Evolutionary conservation across 805 yeast genomes (phyloP), one percentile per base, ranked within the genome.

Genomic region (Saccharomycopsis lassenensis): DNA sequence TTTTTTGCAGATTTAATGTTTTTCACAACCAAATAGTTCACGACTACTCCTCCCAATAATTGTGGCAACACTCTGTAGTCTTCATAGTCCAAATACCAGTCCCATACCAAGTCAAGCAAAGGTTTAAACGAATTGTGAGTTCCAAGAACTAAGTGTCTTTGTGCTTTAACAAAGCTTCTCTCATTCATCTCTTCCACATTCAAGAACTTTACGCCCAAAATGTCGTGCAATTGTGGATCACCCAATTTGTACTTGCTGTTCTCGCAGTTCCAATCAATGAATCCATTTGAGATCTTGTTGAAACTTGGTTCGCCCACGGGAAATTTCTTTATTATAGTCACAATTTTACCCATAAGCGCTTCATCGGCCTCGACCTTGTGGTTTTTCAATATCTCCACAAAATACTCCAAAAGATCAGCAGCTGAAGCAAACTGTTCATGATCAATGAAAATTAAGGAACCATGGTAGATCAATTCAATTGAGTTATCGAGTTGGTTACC

Each of bases 371-470:
- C 48, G 4, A 67, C 51, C 8, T 62, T 62, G 5, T 76, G 68
- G 27, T 65, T 66, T 15, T 63, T 70, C 47, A 77, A 77, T 1
- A 83, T 74, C 37, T 77, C 85, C n/a, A 86, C 49, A 52, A 89
- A 54, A 52, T 84, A 84, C 18, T 66, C 55, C 7, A 78, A 67
- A 46, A 89, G 61, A 52, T 91, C 97, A 11, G 82, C 68, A 8
- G 87, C 85, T 20, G 87, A 78, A 18, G 89, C 93, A 38, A 70
- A 78, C 57, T 84, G 86, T 32, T 71, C 64, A 39, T 79, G 79
- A 37, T 71, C 67, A 28, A 83, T 62, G 38, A 89, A 66, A 15
- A 77, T 71, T 42, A 71, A 60, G 0, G 93, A 69, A 28, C 89
- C 87, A 46, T 75, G 74, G 48, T 73, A 72, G 22, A 89, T 64